Evolutionary conservation across 1,284 basidiomycete genomes (phyloP).

Genomic region (Megacollybia platyphylla): DNA sequence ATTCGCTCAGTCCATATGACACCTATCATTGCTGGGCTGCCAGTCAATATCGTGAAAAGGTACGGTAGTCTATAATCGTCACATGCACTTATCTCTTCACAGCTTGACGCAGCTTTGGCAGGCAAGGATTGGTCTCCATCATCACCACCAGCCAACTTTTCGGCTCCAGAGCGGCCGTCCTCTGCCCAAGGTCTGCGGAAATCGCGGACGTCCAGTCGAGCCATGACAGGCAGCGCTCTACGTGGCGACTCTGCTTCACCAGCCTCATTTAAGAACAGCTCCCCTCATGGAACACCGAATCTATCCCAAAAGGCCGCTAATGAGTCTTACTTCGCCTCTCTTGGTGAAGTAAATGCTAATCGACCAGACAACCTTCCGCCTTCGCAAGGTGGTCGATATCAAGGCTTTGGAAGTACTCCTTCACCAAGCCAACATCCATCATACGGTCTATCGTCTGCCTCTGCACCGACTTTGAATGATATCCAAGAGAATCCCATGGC

Average conservation of each 20-base stretch:
- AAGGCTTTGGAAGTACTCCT: constrained; percentile 73
- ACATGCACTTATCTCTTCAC: constrained; percentile 6
- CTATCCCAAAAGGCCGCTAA: constrained; percentile 60
- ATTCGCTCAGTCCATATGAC: constrained; percentile 58
- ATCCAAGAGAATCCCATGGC: constrained; percentile 68
- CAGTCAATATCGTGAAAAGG: constrained; percentile 85
- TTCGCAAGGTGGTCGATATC: constrained; percentile 76
- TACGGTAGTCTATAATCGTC: constrained; percentile 17
- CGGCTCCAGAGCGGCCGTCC: constrained; percentile 41
- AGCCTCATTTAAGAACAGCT: constrained; percentile 29
- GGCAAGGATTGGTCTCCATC: constrained; percentile 65
- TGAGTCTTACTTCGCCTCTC: constrained; percentile 61
- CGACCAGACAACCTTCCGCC: constrained; percentile 66
- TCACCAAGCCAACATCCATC: constrained; percentile 43
- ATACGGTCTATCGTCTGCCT: constrained; percentile 53
- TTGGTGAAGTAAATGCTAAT: constrained; percentile 62
- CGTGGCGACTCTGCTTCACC: constrained; percentile 46
- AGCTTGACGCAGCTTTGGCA: constrained; percentile 63
- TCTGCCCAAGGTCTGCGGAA: constrained; percentile 68
- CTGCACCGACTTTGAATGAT: constrained; percentile 60
- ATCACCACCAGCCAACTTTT: constrained; percentile 35
- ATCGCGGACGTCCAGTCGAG: constrained; percentile 53
- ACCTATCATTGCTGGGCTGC: constrained; percentile 91
- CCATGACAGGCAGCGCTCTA: constrained; percentile 26
- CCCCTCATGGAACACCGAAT: constrained; percentile 31